phyloP scores from a whole-genome alignment of 441 rosid genomes.

The Gossypium trilobum region DNA sequence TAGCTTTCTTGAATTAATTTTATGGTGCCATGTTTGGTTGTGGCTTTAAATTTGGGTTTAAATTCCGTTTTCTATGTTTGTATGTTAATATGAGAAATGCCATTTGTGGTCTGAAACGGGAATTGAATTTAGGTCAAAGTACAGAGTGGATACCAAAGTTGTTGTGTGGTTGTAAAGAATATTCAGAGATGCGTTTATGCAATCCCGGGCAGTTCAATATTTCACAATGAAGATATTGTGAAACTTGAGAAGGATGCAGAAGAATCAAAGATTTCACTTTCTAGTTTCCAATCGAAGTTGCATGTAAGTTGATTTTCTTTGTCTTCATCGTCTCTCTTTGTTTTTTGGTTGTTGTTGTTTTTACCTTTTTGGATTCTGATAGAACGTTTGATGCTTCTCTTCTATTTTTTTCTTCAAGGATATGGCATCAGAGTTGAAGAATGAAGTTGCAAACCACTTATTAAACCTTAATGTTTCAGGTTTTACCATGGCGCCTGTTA shows the following conservation, averaged over 20 bases:
- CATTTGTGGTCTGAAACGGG: neutral
- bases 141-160: slow-evolving; percentile 65
- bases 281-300: slow-evolving; percentile 52
- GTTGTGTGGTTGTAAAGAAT: slow-evolving; percentile 75
- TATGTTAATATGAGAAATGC: neutral
- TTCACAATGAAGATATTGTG: slow-evolving; percentile 50
- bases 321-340: slow-evolving; percentile 10
- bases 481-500: slow-evolving; percentile 75
- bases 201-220: slow-evolving; percentile 53
- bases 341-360: neutral
- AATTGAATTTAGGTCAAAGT: slow-evolving; percentile 60
- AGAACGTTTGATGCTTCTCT: slow-evolving; percentile 8
- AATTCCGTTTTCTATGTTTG: neutral
- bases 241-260: slow-evolving; percentile 65
- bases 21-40: neutral
- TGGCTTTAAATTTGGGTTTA: neutral
- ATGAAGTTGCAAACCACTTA: slow-evolving; percentile 59
- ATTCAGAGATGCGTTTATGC: slow-evolving; percentile 86
- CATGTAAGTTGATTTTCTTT: slow-evolving; percentile 43
- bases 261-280: slow-evolving; percentile 51
- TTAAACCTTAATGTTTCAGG: slow-evolving; percentile 62
- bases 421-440: slow-evolving; percentile 57
- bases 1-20: neutral
- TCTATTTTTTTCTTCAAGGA: slow-evolving; percentile 38
- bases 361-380: slow-evolving; percentile 9